These are phyloP conservation scores for Clavispora carvajalis DNA, from an alignment of 805 yeast genomes.

Conservation along the genomic window DNA sequence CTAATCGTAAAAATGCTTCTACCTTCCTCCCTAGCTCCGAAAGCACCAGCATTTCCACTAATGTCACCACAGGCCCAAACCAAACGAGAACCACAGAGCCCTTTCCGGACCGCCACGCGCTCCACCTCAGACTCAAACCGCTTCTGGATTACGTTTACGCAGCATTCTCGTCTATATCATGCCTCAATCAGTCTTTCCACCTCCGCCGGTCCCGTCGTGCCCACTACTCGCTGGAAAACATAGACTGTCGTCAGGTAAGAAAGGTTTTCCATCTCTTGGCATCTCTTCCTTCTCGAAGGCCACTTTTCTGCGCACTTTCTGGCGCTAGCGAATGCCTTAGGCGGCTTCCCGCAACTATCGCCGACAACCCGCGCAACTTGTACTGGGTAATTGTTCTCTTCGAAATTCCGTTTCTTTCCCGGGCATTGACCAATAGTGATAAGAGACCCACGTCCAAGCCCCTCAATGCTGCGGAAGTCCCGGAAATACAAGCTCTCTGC, in stretches of 20 bases:
- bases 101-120: conserved; percentile 11
- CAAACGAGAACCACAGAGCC: too few relatives aligned
- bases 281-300: conserved; percentile 55
- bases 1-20: too few relatives aligned
- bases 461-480: conserved; percentile 34
- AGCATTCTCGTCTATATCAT: conserved; percentile 43
- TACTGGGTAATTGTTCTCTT: conserved; percentile 60
- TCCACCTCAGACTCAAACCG: conserved; percentile 41
- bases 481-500: conserved; percentile 51
- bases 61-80: too few relatives aligned
- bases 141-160: conserved; percentile 43
- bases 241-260: conserved; percentile 45
- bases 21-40: too few relatives aligned
- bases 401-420: conserved; percentile 60
- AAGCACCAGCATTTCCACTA: too few relatives aligned
- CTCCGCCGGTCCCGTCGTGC: conserved; percentile 20
- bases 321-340: conserved; percentile 50
- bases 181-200: conserved; percentile 54
- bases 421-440: conserved; percentile 37
- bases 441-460: conserved; percentile 10
- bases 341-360: conserved; percentile 33
- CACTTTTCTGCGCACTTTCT: conserved; percentile 49
- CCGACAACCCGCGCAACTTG: conserved; percentile 39
- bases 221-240: conserved; percentile 42
- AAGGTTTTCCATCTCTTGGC: conserved; percentile 42